Evolutionary conservation across 2,329 filamentous ascomycete species (phyloP).

Genomic region (Magnaporthiopsis rhizophila): DNA sequence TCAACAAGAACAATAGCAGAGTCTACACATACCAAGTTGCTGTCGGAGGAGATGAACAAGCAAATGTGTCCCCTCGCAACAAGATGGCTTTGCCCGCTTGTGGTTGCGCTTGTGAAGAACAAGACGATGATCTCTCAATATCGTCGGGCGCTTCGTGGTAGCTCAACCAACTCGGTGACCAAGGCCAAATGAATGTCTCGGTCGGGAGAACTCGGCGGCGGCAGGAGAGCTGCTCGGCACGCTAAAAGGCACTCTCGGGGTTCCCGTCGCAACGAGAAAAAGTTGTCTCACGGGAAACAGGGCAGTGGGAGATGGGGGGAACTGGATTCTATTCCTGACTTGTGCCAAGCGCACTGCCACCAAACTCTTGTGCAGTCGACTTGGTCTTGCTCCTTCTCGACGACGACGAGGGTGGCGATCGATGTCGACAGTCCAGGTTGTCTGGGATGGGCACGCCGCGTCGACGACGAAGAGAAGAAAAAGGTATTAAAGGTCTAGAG

Average conservation of each 20-base stretch:
- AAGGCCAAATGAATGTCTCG: conserved; percentile 9
- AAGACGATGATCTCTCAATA: conserved; percentile 10
- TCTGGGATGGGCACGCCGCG: conserved; percentile 1
- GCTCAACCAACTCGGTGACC: conserved; percentile 2
- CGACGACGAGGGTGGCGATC: conserved; percentile 6
- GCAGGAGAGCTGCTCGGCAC: conserved; percentile 1
- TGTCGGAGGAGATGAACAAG: conserved; percentile 80
- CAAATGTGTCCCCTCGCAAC: conserved; percentile 84
- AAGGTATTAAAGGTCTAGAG: conserved; percentile 9
- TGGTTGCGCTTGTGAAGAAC: conserved; percentile 25
- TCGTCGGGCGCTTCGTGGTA: conserved; percentile 5
- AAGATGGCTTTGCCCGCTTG: conserved; percentile 14
- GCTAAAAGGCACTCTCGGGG: conserved; percentile 5
- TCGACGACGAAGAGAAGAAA: conserved; percentile 4
- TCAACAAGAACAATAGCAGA: conserved; percentile 11
- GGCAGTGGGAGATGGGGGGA: neutral
- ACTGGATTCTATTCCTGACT: conserved; percentile 3
- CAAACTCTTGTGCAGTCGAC: conserved; percentile 18
- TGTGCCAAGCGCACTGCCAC: conserved; percentile 12
- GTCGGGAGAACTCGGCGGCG: conserved; percentile 6
- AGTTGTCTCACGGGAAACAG: conserved; percentile 1
- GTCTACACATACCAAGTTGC: conserved; percentile 47
- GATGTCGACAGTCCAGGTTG: neutral
- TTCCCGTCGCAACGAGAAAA: conserved; percentile 3
- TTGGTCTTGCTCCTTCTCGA: conserved; percentile 16